Conservation (phyloP, 768 basidiomycete species). For the Paxillus involutus region DNA sequence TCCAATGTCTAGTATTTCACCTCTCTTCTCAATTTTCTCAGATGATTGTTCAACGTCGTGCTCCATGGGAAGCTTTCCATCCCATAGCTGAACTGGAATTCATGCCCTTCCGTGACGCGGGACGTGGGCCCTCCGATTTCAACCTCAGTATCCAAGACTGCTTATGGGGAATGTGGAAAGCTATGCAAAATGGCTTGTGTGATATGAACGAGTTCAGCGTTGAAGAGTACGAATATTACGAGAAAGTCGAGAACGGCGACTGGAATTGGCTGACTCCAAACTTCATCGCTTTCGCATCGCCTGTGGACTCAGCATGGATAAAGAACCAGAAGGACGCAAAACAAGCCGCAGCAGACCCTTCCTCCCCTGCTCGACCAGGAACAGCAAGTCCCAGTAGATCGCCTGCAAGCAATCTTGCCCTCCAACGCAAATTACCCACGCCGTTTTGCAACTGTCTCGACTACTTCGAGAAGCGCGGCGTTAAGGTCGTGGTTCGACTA, state of each 20-base stretch:
- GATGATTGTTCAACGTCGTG: constrained; percentile 90
- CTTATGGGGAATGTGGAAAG: constrained; percentile 85
- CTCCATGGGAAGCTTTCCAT: constrained; percentile 94
- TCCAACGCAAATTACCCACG: constrained; percentile 74
- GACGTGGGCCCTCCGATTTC: constrained; percentile 89
- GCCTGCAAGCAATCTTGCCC: constrained; percentile 47
- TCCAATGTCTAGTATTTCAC: constrained; percentile 1
- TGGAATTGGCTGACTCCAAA: constrained; percentile 95
- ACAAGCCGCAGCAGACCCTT: constrained; percentile 30
- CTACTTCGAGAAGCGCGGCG: constrained; percentile 83
- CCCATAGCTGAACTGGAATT: constrained; percentile 92
- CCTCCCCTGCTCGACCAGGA: constrained; percentile 29
- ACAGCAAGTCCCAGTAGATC: constrained; percentile 23
- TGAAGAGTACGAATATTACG: constrained; percentile 91
- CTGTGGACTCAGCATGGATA: constrained; percentile 78
- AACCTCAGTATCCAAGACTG: constrained; percentile 93
- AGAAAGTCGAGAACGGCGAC: constrained; percentile 93
- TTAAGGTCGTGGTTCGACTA: constrained; percentile 90
- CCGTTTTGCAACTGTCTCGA: constrained; percentile 90
- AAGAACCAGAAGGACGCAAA: constrained; percentile 71
- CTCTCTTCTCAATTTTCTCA: constrained; percentile 34
- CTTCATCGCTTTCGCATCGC: constrained; percentile 94
- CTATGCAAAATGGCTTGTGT: constrained; percentile 87
- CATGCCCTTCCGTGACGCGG: constrained; percentile 95
- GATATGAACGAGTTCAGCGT: constrained; percentile 94